Evolutionary conservation across 345 rosid species (phyloP).

Genomic region (Hypericum perforatum): DNA sequence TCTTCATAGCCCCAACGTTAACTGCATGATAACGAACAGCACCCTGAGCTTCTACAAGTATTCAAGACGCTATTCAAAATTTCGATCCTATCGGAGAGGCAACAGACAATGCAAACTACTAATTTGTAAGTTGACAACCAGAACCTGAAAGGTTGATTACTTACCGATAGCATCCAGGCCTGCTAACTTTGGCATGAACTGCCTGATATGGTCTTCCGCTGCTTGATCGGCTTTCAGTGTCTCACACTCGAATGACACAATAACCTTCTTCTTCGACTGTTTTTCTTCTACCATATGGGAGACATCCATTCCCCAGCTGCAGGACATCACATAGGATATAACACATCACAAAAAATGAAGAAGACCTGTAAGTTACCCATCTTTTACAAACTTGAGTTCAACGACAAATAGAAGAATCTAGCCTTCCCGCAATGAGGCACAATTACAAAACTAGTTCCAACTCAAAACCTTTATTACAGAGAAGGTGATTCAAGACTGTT

Average conservation of each 20-base stretch:
- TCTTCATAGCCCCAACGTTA: slow-evolving; percentile 69
- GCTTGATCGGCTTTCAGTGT: slow-evolving; percentile 83
- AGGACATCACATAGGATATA: not conserved
- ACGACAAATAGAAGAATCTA: too few species aligned
- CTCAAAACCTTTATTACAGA: not conserved
- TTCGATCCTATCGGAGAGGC: not conserved
- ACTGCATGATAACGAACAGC: slow-evolving; percentile 34
- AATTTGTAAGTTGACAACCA: slow-evolving; percentile 1
- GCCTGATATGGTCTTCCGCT: slow-evolving; percentile 78
- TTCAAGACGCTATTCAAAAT: not conserved
- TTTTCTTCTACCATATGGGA: slow-evolving; percentile 56
- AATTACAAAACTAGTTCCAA: too few species aligned
- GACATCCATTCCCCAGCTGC: slow-evolving; percentile 79
- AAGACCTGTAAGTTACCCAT: not conserved
- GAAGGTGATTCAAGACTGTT: slow-evolving; percentile 2
- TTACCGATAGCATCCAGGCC: slow-evolving; percentile 83
- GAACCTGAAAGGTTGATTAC: slow-evolving; percentile 12
- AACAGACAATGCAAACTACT: too few species aligned
- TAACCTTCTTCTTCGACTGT: slow-evolving; percentile 52
- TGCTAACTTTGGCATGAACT: slow-evolving; percentile 77
- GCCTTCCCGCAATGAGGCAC: too few species aligned
- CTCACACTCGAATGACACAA: slow-evolving; percentile 70
- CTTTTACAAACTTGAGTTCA: too few species aligned
- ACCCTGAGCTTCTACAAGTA: not conserved
- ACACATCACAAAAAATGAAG: not conserved